Evolutionary conservation across 495 filamentous ascomycete genomes (phyloP).

Genomic region (Tuber magnatum): DNA sequence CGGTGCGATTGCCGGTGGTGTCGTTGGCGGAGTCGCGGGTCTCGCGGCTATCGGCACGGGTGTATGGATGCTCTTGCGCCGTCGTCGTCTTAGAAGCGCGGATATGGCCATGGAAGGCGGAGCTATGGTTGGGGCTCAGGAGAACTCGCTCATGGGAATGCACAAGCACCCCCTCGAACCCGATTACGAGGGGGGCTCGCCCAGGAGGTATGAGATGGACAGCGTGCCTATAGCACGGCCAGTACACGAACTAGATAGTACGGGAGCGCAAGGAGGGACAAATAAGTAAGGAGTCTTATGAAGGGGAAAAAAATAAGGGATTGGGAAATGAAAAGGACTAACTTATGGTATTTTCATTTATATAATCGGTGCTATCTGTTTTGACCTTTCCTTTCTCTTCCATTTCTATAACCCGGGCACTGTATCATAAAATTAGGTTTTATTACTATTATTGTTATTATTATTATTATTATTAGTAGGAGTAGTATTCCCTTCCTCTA

Average conservation of each 20-base stretch:
- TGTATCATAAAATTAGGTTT: background rate
- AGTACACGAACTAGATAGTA: background rate
- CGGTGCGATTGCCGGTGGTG: constrained; percentile 37
- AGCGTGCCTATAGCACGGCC: background rate
- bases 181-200: background rate
- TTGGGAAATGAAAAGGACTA: background rate
- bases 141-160: background rate
- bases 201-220: background rate
- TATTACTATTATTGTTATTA: too few relatives aligned
- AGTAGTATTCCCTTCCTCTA: background rate
- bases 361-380: background rate
- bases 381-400: background rate
- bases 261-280: background rate
- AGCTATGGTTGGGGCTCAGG: background rate
- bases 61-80: constrained; percentile 10
- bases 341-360: background rate
- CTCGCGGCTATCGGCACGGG: constrained; percentile 19
- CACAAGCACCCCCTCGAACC: background rate
- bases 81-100: constrained; percentile 15
- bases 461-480: too few relatives aligned
- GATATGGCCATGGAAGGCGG: background rate
- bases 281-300: background rate
- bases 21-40: constrained; percentile 34
- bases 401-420: background rate
- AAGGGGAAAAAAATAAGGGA: background rate